These are phyloP conservation scores for Globisporangium heterothallicum DNA, from an alignment of 352 stramenopile species.

Conservation along the genomic window DNA sequence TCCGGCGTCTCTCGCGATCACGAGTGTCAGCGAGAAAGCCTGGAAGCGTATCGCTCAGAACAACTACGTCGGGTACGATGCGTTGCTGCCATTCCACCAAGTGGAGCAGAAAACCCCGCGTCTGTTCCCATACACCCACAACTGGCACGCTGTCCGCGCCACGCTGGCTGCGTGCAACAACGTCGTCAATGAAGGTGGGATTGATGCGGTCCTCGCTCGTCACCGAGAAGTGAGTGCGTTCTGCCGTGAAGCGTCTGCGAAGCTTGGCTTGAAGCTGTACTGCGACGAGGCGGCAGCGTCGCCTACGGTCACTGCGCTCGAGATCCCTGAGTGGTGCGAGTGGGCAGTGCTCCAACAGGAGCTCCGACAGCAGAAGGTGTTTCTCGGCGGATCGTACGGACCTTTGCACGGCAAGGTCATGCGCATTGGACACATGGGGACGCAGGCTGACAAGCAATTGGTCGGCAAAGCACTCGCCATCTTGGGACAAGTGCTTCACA, in stretches of 20 bases:
- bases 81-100: constrained; percentile 37
- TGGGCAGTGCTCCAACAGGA: constrained; percentile 29
- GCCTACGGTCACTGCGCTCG: constrained; percentile 44
- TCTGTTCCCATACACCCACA: constrained; percentile 49
- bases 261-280: constrained; percentile 31
- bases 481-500: constrained; percentile 24
- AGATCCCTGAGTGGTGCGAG: constrained; percentile 25
- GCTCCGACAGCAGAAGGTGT: constrained; percentile 28
- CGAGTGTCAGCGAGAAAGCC: constrained; percentile 41
- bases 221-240: constrained; percentile 34
- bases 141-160: constrained; percentile 48
- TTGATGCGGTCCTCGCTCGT: constrained; percentile 19
- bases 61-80: constrained; percentile 48
- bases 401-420: constrained; percentile 38
- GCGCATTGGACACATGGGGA: constrained; percentile 52
- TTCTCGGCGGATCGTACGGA: constrained; percentile 41
- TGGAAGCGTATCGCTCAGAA: constrained; percentile 39
- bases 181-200: constrained; percentile 28
- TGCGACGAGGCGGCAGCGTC: constrained; percentile 24
- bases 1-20: constrained; percentile 34
- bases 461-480: constrained; percentile 29
- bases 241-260: constrained; percentile 25
- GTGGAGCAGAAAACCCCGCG: constrained; percentile 25
- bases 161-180: constrained; percentile 30
- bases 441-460: constrained; percentile 31